Evolutionary conservation across 371 early-diverging fungal genomes (phyloP), one percentile per base, ranked within the genome.

Genomic region (Mucor lusitanicus): DNA sequence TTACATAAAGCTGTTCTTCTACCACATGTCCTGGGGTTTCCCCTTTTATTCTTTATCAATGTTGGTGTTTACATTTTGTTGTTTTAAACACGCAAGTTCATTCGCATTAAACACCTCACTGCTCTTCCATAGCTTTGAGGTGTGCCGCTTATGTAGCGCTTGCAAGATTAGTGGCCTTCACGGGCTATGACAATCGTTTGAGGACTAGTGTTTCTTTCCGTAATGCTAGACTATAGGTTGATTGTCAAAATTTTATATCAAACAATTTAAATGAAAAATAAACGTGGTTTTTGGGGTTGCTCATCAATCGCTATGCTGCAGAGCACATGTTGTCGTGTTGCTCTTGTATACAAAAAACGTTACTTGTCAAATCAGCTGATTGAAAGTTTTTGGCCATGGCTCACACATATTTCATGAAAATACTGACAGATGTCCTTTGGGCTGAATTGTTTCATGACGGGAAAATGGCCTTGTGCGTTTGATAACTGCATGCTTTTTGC

Each of bases 61-160:
- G 30, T 65, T 27, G 58, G 27, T 46, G 57, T 58, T 23, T 61
- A 30, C 35, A 30, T 54, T 60, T 23, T 32, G 32, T n/a, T 40
- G 13, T 53, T 60, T 46, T 2, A 9, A 46, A 37, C 54, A 71
- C 63, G 72, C 72, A 71, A 71, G 72, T 71, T 71, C 72, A 71
- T 71, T 71, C 72, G 72, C 72, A 67, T 63, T 64, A 71, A 19
- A 63, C 63, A 67, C 72, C 42, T 67, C 23, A 59, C 23, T 67
- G 72, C 72, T 71, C 44, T 55, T 67, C 56, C 15, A 67, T 67
- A 67, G 68, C 72, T 48, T 50, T 56, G 46, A 55, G 30, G 72
- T 71, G 57, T 67, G 60, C 67, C 46, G 72, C 72, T 71, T 65
- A 71, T 60, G 72, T 71, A 71, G 72, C 72, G 72, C 72, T 71